These are phyloP conservation scores for Tephrocybe rancida DNA, from an alignment of 768 basidiomycete genomes.

Conservation along the genomic window DNA sequence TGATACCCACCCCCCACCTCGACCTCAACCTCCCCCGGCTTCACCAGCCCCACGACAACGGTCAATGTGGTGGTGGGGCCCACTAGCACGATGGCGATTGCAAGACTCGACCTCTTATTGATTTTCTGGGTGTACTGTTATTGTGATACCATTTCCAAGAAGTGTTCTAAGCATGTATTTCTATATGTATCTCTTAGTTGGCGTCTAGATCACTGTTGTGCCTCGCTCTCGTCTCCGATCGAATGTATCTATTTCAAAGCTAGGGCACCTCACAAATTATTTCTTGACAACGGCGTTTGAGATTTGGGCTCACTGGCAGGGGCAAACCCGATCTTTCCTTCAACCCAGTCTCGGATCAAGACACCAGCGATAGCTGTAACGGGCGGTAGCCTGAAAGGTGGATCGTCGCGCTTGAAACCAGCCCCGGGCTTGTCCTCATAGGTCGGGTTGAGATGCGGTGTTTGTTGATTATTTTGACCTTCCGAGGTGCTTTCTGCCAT, in stretches of 20 bases:
- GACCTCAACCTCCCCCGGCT: constrained; percentile 10
- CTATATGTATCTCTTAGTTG: constrained; percentile 3
- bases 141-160: constrained; percentile 4
- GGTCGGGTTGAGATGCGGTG: constrained; percentile 13
- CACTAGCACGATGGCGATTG: constrained; percentile 71
- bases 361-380: constrained; percentile 82
- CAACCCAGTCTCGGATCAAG: constrained; percentile 81
- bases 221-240: background rate
- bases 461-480: constrained; percentile 28
- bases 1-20: background rate
- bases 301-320: constrained; percentile 10
- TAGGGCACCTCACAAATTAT: constrained; percentile 4
- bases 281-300: constrained; percentile 2
- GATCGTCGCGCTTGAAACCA: constrained; percentile 35
- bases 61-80: constrained; percentile 84
- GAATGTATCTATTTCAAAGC: constrained; percentile 1
- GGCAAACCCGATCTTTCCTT: constrained; percentile 50
- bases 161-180: constrained; percentile 17
- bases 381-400: constrained; percentile 76
- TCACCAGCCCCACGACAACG: constrained; percentile 18
- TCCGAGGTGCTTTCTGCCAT: constrained; percentile 43
- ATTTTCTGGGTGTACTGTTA: constrained; percentile 4
- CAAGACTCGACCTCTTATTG: constrained; percentile 76
- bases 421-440: constrained; percentile 21
- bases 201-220: background rate